Evolutionary conservation across 345 rosid genomes (phyloP).

Genomic region (Bruguiera sexangula): DNA sequence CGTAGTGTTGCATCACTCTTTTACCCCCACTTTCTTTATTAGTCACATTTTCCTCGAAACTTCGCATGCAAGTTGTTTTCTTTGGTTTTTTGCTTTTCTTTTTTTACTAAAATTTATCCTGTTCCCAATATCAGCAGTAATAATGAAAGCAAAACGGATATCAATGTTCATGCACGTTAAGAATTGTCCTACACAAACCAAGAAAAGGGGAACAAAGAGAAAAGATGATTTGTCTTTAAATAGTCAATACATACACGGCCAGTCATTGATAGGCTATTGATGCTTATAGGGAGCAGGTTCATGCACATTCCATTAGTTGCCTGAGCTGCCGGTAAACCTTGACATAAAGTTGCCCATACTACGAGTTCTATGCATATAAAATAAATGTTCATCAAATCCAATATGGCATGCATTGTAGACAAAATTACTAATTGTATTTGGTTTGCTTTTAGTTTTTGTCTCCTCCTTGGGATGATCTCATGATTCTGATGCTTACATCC

Average conservation of each 20-base stretch:
- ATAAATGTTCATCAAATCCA: constrained; percentile 4
- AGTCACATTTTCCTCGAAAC: constrained; percentile 19
- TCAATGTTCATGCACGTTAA: too few species aligned
- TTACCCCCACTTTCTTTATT: constrained; percentile 13
- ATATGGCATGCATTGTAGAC: constrained; percentile 10
- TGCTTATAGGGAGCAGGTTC: constrained; percentile 21
- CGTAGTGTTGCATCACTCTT: constrained; percentile 24
- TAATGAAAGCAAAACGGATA: too few species aligned
- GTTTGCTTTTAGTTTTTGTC: constrained; percentile 23
- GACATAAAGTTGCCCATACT: constrained; percentile 8
- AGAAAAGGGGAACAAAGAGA: constrained; percentile 1
- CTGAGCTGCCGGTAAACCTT: constrained; percentile 12
- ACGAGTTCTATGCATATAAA: constrained; percentile 1
- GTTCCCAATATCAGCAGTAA: not conserved
- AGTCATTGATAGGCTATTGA: constrained; percentile 11
- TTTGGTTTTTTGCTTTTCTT: not conserved
- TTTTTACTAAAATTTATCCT: not conserved
- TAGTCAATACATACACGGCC: not conserved
- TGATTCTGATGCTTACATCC: constrained; percentile 33
- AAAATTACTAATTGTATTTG: constrained; percentile 23
- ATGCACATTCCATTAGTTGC: constrained; percentile 19
- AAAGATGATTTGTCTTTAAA: constrained; percentile 6
- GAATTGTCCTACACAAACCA: not conserved
- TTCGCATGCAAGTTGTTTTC: constrained; percentile 25
- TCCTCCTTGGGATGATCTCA: constrained; percentile 14